These are phyloP conservation scores for Roridomyces roridus DNA, from an alignment of 768 basidiomycete genomes.

Conservation along the genomic window DNA sequence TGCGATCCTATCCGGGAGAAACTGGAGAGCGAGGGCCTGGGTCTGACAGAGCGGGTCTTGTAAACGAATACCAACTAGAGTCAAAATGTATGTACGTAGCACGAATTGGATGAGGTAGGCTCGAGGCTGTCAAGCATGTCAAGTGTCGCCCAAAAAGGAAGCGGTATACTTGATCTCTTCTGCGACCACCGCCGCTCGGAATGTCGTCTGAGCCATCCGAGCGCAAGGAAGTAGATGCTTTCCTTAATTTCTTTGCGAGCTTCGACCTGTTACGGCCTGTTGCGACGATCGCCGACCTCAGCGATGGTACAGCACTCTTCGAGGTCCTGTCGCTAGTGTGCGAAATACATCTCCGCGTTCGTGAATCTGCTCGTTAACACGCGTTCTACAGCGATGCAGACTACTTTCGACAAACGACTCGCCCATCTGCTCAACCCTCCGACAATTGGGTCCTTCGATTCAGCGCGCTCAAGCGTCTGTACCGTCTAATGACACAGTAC, in stretches of 20 bases:
- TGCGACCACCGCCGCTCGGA: no score
- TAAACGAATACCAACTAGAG: conserved; percentile 36
- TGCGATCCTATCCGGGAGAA: conserved; percentile 74
- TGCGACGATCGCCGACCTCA: conserved; percentile 69
- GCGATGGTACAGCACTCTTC: conserved; percentile 79
- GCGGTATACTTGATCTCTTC: no score
- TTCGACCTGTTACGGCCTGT: conserved; percentile 74
- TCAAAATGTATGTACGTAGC: not conserved
- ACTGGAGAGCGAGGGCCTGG: conserved; percentile 78
- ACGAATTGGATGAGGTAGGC: no score
- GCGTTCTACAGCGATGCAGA: conserved; percentile 65
- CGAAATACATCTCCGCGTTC: conserved; percentile 31
- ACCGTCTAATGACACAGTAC: conserved; percentile 89
- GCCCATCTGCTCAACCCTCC: conserved; percentile 64
- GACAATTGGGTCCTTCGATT: conserved; percentile 94
- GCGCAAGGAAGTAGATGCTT: conserved; percentile 76
- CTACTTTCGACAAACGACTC: conserved; percentile 73
- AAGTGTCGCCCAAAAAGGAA: no score
- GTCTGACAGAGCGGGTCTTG: conserved; percentile 71
- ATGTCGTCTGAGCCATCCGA: conserved; percentile 38
- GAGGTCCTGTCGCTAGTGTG: conserved; percentile 81
- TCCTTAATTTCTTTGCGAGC: conserved; percentile 80
- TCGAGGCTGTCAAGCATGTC: no score
- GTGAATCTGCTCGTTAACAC: conserved; percentile 2
- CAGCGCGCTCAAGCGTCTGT: conserved; percentile 81